Base-by-base conservation (phyloP, 2,329 filamentous ascomycete species). In the Trichoderma cornu-damae region DNA sequence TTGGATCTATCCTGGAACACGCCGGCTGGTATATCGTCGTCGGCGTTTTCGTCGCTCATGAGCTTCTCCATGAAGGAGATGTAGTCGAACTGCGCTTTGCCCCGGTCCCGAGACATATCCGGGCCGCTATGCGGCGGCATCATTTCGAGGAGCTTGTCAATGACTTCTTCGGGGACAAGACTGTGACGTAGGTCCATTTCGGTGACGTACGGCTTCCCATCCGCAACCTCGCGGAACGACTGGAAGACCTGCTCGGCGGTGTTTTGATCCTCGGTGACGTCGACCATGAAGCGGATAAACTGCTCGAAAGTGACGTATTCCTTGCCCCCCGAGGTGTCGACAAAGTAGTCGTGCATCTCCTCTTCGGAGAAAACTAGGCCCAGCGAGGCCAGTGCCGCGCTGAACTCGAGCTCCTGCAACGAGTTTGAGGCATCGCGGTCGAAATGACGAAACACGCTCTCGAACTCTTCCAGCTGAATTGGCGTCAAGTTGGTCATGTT, bases 241-340 rank as follows among this genome's bases (percentile, higher is more conserved):
- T 99, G 93, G 77, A 94, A 97, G 4, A 99, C 94, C 72, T 99
- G 94, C 73, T 97, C 94, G 11, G 94, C 94, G 3, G 92, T 96
- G 72, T 99, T 96, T 75, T 99, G 94, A 69, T 99, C 94, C 74
- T 99, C 94, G 11, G 94, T 99, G 49, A 96, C 94, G 65, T 96
- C 90, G 47, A 99, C 94, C 94, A 99, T 99, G 79, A 99, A 99
- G 37, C 90, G 86, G 70, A 99, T 99, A 69, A 99, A 99, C 73
- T 97, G 93, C 76, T 99, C 94, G 69, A 99, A 99, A 4, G 89
- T 94, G 51, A 99, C 94, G 63, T 88, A 83, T 71, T 86, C 88
- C 63, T 78, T 82, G 34, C 85, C 90, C 35, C 83, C 84, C 61
- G 89, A 92, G n/a, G 92, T 95, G 54, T 93, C 88, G 50, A 88